phyloP scores from a whole-genome alignment of 495 filamentous ascomycete species.

The Bathelium albidoporum region DNA sequence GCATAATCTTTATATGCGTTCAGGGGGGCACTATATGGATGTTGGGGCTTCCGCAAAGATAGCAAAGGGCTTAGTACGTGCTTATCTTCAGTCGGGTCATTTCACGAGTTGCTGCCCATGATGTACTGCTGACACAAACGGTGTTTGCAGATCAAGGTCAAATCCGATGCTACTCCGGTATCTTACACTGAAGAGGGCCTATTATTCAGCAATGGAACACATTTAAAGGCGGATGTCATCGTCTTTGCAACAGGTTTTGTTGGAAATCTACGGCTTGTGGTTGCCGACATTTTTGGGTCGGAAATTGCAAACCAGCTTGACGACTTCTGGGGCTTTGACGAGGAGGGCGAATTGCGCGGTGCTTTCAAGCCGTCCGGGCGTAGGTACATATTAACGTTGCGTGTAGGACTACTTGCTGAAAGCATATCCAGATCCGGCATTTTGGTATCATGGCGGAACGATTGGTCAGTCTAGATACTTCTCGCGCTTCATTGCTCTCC shows the following conservation, averaged over 20 bases:
- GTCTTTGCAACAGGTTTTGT: slow-evolving; percentile 35
- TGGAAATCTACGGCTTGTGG: slow-evolving; percentile 22
- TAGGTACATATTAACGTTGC: slow-evolving; percentile 12
- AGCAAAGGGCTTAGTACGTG: slow-evolving; percentile 18
- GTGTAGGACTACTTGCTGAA: background rate
- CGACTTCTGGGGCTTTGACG: slow-evolving; percentile 32
- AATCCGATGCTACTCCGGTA: slow-evolving; percentile 23
- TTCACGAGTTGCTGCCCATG: too few relatives aligned
- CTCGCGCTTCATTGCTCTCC: slow-evolving; percentile 30
- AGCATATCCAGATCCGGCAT: slow-evolving; percentile 24
- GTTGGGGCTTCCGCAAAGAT: slow-evolving; percentile 30
- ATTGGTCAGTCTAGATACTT: slow-evolving; percentile 29
- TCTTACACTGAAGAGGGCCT: slow-evolving; percentile 28
- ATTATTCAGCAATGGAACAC: slow-evolving; percentile 28
- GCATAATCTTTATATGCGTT: slow-evolving; percentile 22
- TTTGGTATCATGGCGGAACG: slow-evolving; percentile 34
- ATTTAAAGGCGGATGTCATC: slow-evolving; percentile 30
- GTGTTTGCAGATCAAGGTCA: slow-evolving; percentile 27
- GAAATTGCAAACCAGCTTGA: slow-evolving; percentile 30
- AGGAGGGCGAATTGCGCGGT: slow-evolving; percentile 33
- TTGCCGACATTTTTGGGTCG: slow-evolving; percentile 22
- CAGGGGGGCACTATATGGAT: slow-evolving; percentile 36
- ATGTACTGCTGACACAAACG: slow-evolving; percentile 4
- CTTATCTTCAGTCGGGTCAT: too few relatives aligned
- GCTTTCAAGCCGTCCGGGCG: slow-evolving; percentile 31